Conservation (phyloP, 2,329 filamentous ascomycete species). For the Chaetoscypha palmicola region DNA sequence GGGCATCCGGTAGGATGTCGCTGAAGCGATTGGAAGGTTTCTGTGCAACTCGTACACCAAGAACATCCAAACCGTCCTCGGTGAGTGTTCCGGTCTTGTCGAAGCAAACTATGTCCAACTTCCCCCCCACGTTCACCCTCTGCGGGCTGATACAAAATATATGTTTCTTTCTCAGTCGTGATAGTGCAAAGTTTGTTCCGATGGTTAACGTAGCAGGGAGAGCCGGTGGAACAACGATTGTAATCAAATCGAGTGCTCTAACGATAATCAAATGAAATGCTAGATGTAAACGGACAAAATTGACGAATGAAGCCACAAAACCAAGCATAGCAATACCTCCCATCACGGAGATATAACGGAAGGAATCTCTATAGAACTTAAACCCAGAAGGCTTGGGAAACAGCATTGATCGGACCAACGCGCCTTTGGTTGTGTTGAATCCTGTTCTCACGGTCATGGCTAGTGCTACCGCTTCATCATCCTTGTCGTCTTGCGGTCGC, state of each 20-base stretch:
- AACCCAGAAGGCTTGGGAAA: constrained; percentile 98
- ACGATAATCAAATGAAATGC: constrained; percentile 88
- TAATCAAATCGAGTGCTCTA: constrained; percentile 88
- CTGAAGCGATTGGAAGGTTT: constrained; percentile 58
- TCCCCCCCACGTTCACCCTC: constrained; percentile 91
- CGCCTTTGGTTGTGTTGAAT: constrained; percentile 96
- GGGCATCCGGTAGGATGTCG: constrained; percentile 63
- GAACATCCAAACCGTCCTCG: constrained; percentile 89
- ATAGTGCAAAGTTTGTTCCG: constrained; percentile 89
- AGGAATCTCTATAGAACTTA: constrained; percentile 97
- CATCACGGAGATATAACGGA: constrained; percentile 98
- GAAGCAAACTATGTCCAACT: constrained; percentile 93
- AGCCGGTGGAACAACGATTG: constrained; percentile 93
- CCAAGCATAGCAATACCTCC: constrained; percentile 75
- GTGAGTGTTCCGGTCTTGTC: constrained; percentile 99
- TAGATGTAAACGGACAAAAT: constrained; percentile 79
- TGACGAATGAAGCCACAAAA: constrained; percentile 85
- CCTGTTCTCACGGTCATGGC: constrained; percentile 90
- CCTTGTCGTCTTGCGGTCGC: constrained; percentile 76
- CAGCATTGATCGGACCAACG: constrained; percentile 92
- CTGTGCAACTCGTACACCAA: constrained; percentile 77
- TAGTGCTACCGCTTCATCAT: constrained; percentile 82
- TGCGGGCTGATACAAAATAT: constrained; percentile 99
- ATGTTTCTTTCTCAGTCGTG: constrained; percentile 75
- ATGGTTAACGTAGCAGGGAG: constrained; percentile 93